Percentiles rank a stretch among this genome's conserved stretches.
Evolutionary conservation across 257 asterid species (phyloP).

Genomic region (Leptodermis oblonga): DNA sequence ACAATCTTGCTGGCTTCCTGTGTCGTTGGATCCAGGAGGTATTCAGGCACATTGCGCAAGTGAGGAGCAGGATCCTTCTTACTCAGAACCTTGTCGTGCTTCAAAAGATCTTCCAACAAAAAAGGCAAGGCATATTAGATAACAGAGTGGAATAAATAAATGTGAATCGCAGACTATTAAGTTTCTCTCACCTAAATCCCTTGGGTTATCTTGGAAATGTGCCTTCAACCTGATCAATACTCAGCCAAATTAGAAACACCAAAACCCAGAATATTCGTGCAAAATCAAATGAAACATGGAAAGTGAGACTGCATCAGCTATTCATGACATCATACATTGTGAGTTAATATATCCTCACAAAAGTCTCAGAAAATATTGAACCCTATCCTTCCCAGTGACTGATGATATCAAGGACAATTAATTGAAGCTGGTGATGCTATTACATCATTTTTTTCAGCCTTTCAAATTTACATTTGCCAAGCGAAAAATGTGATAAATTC

Average conservation of each 20-base stretch:
- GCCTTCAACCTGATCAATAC: constrained; percentile 69
- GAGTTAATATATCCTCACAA: background rate
- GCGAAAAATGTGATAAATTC: background rate
- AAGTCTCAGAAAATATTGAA: background rate
- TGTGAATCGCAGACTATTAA: background rate
- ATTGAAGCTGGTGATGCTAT: background rate
- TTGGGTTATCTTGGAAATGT: constrained; percentile 92
- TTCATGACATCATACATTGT: background rate
- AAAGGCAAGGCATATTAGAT: constrained; percentile 10
- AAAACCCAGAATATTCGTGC: background rate
- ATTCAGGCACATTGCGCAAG: constrained; percentile 77
- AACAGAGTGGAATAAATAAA: background rate
- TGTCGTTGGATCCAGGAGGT: constrained; percentile 83
- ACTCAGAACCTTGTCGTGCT: constrained; percentile 80
- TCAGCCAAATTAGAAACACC: background rate
- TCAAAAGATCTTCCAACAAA: constrained; percentile 64
- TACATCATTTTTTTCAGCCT: background rate
- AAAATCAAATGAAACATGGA: background rate
- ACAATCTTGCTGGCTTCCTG: constrained; percentile 95
- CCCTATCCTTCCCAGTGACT: background rate
- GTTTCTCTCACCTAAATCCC: constrained; percentile 61
- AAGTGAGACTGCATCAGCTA: background rate
- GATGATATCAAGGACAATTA: background rate
- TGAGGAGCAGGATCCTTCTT: constrained; percentile 80
- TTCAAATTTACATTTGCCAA: background rate